These are phyloP conservation scores for Actinomortierella wolfii DNA, from an alignment of 371 early-diverging fungal genomes.

Conservation along the genomic window DNA sequence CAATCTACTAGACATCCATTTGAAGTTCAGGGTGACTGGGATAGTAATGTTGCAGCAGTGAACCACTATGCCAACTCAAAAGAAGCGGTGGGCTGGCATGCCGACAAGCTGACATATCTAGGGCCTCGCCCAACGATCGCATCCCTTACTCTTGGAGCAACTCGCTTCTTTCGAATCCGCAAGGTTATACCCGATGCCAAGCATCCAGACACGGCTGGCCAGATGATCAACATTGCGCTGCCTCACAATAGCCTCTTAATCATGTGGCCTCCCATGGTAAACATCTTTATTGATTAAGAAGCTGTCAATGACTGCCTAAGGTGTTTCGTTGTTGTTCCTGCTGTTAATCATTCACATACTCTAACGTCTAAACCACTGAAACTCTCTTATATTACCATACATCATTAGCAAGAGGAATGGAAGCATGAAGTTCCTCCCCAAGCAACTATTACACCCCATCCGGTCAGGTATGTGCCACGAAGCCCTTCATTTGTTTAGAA, in stretches of 20 bases:
- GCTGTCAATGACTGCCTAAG: no score
- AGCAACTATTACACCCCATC: slow-evolving; percentile 38
- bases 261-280: slow-evolving; percentile 63
- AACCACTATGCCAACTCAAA: slow-evolving; percentile 50
- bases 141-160: slow-evolving; percentile 61
- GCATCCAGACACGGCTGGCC: slow-evolving; percentile 37
- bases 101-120: slow-evolving; percentile 56
- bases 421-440: slow-evolving; percentile 55
- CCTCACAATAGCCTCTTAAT: slow-evolving; percentile 66
- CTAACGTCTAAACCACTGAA: no score
- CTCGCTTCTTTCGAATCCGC: slow-evolving; percentile 60
- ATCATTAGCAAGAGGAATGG: slow-evolving; percentile 58
- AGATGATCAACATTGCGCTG: slow-evolving; percentile 55
- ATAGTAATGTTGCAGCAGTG: slow-evolving; percentile 49
- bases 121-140: slow-evolving; percentile 66
- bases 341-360: not conserved
- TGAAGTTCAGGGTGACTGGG: slow-evolving; percentile 44
- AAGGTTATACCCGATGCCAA: slow-evolving; percentile 45
- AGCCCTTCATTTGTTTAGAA: not conserved
- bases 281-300: not conserved
- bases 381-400: no score
- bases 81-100: slow-evolving; percentile 52
- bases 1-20: slow-evolving; percentile 27
- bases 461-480: slow-evolving; percentile 20
- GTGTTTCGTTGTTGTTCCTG: not conserved